Conservation (phyloP, 2,329 filamentous ascomycete species). For the Pleoardoris graminearum region DNA sequence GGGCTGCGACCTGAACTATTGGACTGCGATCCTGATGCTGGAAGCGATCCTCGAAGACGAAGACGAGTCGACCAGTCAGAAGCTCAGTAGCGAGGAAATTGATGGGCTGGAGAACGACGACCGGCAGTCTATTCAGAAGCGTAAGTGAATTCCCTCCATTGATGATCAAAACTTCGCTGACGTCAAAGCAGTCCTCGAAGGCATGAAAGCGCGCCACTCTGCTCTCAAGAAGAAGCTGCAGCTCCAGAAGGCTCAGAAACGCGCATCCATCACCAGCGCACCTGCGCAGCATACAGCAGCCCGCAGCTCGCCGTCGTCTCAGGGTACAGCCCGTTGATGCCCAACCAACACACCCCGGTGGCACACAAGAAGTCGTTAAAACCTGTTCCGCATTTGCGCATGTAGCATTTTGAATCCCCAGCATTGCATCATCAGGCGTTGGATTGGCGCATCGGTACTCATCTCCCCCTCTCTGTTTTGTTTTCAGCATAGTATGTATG, state of each 20-base stretch:
- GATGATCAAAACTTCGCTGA: conserved; percentile 22
- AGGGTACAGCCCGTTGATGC: conserved; percentile 29
- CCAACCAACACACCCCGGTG: neutral
- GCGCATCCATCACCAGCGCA: conserved; percentile 39
- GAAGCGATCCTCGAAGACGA: conserved; percentile 91
- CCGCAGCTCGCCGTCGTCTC: conserved; percentile 39
- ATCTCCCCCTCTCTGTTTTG: conserved; percentile 14
- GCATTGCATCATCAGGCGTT: conserved; percentile 34
- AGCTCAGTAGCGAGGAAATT: conserved; percentile 53
- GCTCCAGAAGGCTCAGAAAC: conserved; percentile 44
- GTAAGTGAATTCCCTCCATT: conserved; percentile 54
- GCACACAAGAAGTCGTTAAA: neutral
- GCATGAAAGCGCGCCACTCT: conserved; percentile 48
- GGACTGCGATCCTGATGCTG: conserved; percentile 90
- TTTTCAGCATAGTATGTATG: neutral
- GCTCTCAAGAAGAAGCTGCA: conserved; percentile 53
- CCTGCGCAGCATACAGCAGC: conserved; percentile 32
- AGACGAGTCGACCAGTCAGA: conserved; percentile 57
- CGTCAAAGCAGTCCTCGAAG: conserved; percentile 49
- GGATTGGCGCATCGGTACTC: conserved; percentile 21
- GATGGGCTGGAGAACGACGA: conserved; percentile 68
- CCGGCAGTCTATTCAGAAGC: conserved; percentile 71
- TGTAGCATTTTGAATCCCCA: conserved; percentile 14
- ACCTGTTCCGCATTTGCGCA: conserved; percentile 12
- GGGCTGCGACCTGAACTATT: conserved; percentile 90